A percentile compares a stretch with the other conserved stretches of the same genome.
These are phyloP conservation scores for Daldinia sp. DNA, from an alignment of 2,329 filamentous ascomycete species.

Conservation along the genomic window DNA sequence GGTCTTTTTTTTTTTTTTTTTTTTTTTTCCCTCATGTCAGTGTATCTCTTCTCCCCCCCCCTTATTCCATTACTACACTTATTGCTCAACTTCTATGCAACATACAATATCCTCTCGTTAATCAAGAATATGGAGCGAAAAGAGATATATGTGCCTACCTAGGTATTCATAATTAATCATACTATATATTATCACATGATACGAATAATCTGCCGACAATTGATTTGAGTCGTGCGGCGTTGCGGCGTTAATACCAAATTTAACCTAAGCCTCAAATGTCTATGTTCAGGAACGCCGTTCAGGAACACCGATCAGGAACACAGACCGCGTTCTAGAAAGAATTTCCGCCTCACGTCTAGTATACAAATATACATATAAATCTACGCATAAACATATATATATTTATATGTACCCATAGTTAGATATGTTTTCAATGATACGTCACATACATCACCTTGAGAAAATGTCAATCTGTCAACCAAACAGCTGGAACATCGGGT, in stretches of 20 bases:
- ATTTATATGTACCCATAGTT: neutral
- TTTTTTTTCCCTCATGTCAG: neutral
- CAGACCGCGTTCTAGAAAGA: conserved; percentile 30
- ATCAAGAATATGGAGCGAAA: too few relatives aligned
- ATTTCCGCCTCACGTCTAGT: conserved; percentile 32
- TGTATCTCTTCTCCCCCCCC: neutral
- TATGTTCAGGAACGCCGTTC: neutral
- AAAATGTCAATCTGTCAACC: conserved; percentile 32
- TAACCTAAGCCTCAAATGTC: conserved; percentile 7
- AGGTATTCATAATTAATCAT: neutral
- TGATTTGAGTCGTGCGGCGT: conserved; percentile 6
- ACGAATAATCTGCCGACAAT: conserved; percentile 21
- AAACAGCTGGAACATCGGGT: conserved; percentile 15
- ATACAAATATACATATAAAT: neutral
- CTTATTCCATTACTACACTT: too few relatives aligned
- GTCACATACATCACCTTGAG: conserved; percentile 6
- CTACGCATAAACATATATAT: neutral
- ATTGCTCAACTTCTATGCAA: neutral
- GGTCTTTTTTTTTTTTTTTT: neutral
- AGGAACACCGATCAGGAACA: too few relatives aligned
- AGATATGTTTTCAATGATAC: conserved; percentile 20
- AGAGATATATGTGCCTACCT: too few relatives aligned
- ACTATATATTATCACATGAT: conserved; percentile 32
- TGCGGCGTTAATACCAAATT: conserved; percentile 1
- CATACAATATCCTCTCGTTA: neutral